A percentile compares a stretch with the other conserved stretches of the same genome.
Conservation (phyloP, 2,329 filamentous ascomycete species). For the Paecilomyces sp. region DNA sequence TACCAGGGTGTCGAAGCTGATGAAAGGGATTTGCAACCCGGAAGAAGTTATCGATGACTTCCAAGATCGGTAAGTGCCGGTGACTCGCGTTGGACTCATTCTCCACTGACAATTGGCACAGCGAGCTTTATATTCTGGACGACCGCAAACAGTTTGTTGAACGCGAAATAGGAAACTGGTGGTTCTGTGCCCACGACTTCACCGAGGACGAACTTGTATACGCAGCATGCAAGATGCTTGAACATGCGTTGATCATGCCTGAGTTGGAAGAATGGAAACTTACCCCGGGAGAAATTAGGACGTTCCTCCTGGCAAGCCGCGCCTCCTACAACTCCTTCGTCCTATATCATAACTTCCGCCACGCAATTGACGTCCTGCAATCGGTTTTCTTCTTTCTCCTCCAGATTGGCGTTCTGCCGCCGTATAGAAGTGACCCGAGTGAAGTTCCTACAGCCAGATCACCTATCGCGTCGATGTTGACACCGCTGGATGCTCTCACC, state of each 20-base stretch:
- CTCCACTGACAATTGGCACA: slow-evolving; percentile 17
- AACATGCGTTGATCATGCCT: slow-evolving; percentile 75
- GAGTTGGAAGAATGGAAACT: slow-evolving; percentile 76
- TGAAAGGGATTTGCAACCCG: slow-evolving; percentile 78
- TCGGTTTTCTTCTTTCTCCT: slow-evolving; percentile 87
- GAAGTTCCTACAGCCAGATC: slow-evolving; percentile 39
- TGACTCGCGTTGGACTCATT: slow-evolving; percentile 1
- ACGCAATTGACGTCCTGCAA: slow-evolving; percentile 92
- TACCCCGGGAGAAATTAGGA: slow-evolving; percentile 69
- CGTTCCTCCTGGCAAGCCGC: slow-evolving; percentile 80
- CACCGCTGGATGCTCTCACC: slow-evolving; percentile 80
- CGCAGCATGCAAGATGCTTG: slow-evolving; percentile 78
- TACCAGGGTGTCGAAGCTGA: slow-evolving; percentile 66
- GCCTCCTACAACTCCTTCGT: slow-evolving; percentile 95
- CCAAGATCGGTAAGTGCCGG: slow-evolving; percentile 48
- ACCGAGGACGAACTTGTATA: slow-evolving; percentile 85
- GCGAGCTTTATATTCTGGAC: slow-evolving; percentile 60
- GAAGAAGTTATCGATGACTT: slow-evolving; percentile 56
- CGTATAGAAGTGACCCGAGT: slow-evolving; percentile 47
- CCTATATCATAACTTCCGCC: slow-evolving; percentile 96
- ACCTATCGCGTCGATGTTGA: slow-evolving; percentile 67
- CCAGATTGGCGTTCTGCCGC: slow-evolving; percentile 66
- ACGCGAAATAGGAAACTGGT: slow-evolving; percentile 67
- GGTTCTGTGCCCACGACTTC: slow-evolving; percentile 84
- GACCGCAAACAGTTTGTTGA: slow-evolving; percentile 61